Base-by-base conservation (phyloP, 2,329 filamentous ascomycete species). In the Scedosporium boydii region DNA sequence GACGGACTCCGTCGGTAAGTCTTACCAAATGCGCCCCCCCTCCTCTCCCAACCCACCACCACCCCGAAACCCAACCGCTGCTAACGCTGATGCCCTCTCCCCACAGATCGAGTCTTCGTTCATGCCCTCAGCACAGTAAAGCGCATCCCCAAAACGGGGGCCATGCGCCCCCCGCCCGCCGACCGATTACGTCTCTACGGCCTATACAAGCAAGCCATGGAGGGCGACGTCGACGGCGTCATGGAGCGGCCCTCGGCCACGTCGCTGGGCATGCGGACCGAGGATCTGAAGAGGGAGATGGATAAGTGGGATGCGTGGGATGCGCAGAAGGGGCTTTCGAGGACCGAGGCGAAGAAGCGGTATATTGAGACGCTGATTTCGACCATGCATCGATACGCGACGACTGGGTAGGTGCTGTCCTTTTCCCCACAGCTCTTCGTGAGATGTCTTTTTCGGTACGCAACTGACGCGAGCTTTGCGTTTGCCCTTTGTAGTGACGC, bases 101-200 rank as follows among this genome's bases (percentile, higher is more conserved):
- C 29, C 41, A 53, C 69, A 98, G 95, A 99, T 79, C 89, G 95
- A 77, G 95, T 99, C 72, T 99, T 99, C 76, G 93, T 96, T 74
- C 93, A 99, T 85, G 95, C 95, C 67, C 89, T 99, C 76, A 97
- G 96, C 78, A 98, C 95, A 26, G 93, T 99, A 70, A 97, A 97
- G 77, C 96, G 96, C 77, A 96, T 99, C 69, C 90, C 90, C 69
- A 93, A 95, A 72, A 96, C 93, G 18, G 93, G 95, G 66, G 91
- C 91, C 60, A 87, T 91, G 66, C 89, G 95, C 65, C 95, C 95
- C 56, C 95, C 95, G 58, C 85, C 92, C 2, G 80, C 83, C 65
- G 93, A 96, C 71, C 88, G 95, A 63, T 82, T 99, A 68, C 89
- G 90, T 63, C 88, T 99, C 65, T 99, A 99, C 87, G 95, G 95